phyloP scores from a whole-genome alignment of 306 rosid species.

The Geum urbanum region DNA sequence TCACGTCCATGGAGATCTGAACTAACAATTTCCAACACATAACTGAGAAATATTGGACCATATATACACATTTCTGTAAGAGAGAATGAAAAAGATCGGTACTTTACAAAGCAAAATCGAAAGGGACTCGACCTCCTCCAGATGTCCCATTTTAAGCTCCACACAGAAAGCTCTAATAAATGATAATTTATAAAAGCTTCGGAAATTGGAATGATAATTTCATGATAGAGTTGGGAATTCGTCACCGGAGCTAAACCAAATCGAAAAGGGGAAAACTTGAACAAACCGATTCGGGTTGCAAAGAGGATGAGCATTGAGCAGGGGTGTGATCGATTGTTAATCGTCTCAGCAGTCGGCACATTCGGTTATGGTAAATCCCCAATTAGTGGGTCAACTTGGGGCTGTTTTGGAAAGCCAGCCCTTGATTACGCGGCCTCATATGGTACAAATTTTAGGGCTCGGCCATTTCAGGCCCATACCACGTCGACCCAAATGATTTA shows the following conservation, averaged over 20 bases:
- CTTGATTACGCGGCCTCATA: no score
- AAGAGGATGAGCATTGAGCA: no score
- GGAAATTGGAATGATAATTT: slow-evolving; percentile 33
- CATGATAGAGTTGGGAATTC: not conserved
- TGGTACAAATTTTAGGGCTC: no score
- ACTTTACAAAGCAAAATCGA: no score
- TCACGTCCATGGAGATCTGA: not conserved
- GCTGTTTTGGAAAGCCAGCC: no score
- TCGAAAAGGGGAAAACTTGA: not conserved
- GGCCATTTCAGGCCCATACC: no score
- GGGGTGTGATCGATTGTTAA: no score
- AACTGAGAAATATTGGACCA: not conserved
- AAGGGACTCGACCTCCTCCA: slow-evolving; percentile 21
- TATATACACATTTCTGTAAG: not conserved
- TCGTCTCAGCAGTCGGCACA: no score
- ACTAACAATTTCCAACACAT: not conserved
- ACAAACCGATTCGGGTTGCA: no score
- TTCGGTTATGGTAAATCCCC: no score
- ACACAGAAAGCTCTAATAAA: slow-evolving; percentile 20
- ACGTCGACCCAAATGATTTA: no score
- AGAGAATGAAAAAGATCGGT: not conserved
- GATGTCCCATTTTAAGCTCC: slow-evolving; percentile 23
- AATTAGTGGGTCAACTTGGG: no score
- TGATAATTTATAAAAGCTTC: slow-evolving; percentile 15
- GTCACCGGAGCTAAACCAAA: slow-evolving; percentile 26